Evolutionary conservation across 2,329 filamentous ascomycete genomes (phyloP).

Genomic region (Pseudogymnoascus sp.): DNA sequence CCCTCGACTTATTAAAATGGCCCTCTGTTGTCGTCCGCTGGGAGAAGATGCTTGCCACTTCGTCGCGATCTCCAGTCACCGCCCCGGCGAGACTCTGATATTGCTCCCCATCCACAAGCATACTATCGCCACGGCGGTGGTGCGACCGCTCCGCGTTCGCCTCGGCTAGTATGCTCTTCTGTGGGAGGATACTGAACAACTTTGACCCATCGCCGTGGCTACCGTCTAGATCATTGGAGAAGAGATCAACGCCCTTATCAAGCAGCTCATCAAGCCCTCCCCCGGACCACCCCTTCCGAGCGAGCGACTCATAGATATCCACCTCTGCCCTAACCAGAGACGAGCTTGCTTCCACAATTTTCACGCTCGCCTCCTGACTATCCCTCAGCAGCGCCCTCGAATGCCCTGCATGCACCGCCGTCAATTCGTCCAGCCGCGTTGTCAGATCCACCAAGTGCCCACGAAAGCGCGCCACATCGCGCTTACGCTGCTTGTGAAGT

Average conservation of each 20-base stretch:
- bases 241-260: slow-evolving; percentile 56
- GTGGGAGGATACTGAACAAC: slow-evolving; percentile 57
- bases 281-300: slow-evolving; percentile 60
- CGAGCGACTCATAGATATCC: slow-evolving; percentile 60
- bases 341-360: slow-evolving; percentile 57
- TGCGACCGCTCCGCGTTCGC: slow-evolving; percentile 21
- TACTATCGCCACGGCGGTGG: slow-evolving; percentile 46
- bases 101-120: slow-evolving; percentile 43
- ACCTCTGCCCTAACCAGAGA: slow-evolving; percentile 60
- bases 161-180: slow-evolving; percentile 55
- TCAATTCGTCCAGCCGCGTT: slow-evolving; percentile 53
- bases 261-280: slow-evolving; percentile 59
- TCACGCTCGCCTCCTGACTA: slow-evolving; percentile 55
- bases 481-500: slow-evolving; percentile 48
- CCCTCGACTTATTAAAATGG: slow-evolving; percentile 43
- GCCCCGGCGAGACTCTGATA: slow-evolving; percentile 52
- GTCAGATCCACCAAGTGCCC: slow-evolving; percentile 58
- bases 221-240: slow-evolving; percentile 37
- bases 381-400: slow-evolving; percentile 52
- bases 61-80: slow-evolving; percentile 28
- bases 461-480: slow-evolving; percentile 55
- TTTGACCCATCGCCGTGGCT: slow-evolving; percentile 34
- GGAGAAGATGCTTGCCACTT: slow-evolving; percentile 45
- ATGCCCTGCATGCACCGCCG: slow-evolving; percentile 52
- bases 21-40: slow-evolving; percentile 29